Percentiles rank a stretch among this genome's conserved stretches.
phyloP scores from a whole-genome alignment of 768 basidiomycete genomes.

The Lentinula lateritia region DNA sequence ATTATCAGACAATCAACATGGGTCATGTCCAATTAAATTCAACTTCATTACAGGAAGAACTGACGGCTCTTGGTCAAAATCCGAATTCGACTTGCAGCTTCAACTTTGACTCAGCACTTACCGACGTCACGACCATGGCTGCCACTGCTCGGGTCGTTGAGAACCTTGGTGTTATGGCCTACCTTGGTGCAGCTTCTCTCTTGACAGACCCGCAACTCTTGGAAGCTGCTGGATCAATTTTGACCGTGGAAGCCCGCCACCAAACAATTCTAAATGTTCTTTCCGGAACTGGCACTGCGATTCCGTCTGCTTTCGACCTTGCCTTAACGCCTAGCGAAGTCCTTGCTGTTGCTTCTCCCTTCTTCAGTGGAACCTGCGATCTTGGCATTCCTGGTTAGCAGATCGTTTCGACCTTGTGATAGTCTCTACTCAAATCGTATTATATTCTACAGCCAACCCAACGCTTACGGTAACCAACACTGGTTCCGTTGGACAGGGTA shows the following conservation, averaged over 20 bases:
- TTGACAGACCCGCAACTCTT: conserved; percentile 56
- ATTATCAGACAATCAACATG: not conserved
- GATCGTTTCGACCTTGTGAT: not conserved
- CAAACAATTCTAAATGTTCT: conserved; percentile 73
- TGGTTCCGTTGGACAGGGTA: conserved; percentile 50
- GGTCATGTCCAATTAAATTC: not conserved
- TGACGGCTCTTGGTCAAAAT: conserved; percentile 47
- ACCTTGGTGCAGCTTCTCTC: conserved; percentile 67
- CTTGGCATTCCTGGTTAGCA: conserved; percentile 48
- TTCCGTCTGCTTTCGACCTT: conserved; percentile 71
- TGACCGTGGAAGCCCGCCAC: conserved; percentile 82
- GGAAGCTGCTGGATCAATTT: conserved; percentile 63
- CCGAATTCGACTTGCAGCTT: conserved; percentile 60
- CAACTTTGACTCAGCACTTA: conserved; percentile 58
- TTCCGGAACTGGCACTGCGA: conserved; percentile 46
- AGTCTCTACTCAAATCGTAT: not conserved
- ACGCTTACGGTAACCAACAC: conserved; percentile 59
- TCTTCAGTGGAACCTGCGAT: conserved; percentile 63
- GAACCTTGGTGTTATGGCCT: conserved; percentile 69
- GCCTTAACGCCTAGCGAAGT: conserved; percentile 65
- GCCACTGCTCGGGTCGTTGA: conserved; percentile 71
- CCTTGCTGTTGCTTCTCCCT: conserved; percentile 60
- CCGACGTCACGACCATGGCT: conserved; percentile 65
- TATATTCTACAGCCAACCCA: conserved; percentile 43
- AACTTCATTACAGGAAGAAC: conserved; percentile 28